Evolutionary conservation across 2,329 filamentous ascomycete species (phyloP), one percentile per base, ranked within the genome.

Genomic region (Cladosporium colombiae): DNA sequence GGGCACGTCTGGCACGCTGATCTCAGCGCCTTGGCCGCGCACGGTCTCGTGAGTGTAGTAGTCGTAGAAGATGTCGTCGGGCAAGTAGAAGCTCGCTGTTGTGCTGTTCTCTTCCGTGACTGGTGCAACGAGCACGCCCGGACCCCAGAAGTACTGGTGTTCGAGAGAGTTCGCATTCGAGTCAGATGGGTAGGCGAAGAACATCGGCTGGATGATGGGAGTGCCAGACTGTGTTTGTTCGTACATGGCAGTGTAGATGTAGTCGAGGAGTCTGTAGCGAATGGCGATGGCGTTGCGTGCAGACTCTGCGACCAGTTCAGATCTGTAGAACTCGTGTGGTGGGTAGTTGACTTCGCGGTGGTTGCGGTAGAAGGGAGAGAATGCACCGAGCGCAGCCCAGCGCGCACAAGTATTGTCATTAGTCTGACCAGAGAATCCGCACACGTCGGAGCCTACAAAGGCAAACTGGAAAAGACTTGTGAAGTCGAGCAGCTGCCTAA

Each of bases 231-330:
- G 72, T 33, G 82, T 84, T 74, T 91, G 85, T 65, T 80, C 78
- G 74, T 88, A 81, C 70, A 92, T 81, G 0, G 88, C 86, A 1
- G 91, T 93, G 81, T 94, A 93, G 67, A 91, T 83, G 78, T 93
- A 93, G 72, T 93, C 91, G 14, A 93, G 81, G n/a, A 93, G 81
- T 35, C 85, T 83, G 79, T 93, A 93, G n/a, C 91, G 85, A 57
- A 88, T 87, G 33, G 84, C 84, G 71, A 93, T 92, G 21, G 88
- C 89, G 66, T 86, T 88, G 64, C 84, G 84, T 0, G 89, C 89
- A 0, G 89, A 88, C 10, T 83, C 78, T 0, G 89, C 81, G 5
- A 91, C 89, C 1, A 81, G 77, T 0, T 81, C 78, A 88, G 89
- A 93, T 55, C 81, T 84, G 77, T 93, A 94, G 75, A 91, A 90